Evolutionary conservation across 495 filamentous ascomycete species (phyloP), one percentile per base, ranked within the genome.

Genomic region (Cenococcum geophilum): DNA sequence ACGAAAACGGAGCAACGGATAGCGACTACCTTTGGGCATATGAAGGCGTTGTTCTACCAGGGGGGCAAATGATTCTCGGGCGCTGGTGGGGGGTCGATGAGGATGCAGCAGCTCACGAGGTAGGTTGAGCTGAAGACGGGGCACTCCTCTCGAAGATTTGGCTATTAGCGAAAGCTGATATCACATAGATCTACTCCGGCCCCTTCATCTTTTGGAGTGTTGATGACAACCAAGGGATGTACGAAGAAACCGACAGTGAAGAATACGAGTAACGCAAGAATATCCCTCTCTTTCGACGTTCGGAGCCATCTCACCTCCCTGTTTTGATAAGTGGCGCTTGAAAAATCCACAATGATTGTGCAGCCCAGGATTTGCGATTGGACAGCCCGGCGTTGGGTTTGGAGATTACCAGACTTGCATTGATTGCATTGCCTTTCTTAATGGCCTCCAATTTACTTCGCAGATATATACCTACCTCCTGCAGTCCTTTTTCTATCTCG

Each of bases 171-270:
- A 32, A 6, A 6, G 27, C 27, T 32, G 6, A 32, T 32, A 3
- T 32, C 27, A 32, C 6, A 32, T 32, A 32, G 27, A 32, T 48
- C 62, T 61, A 36, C 21, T 71, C 68, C 16, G 82, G 82, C 0
- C 82, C 79, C 5, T 83, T 83, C 59, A 77, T 84, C 45, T 79
- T 79, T 56, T 84, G 81, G 82, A 77, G 76, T 42, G 71, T 77
- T 16, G 69, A 73, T n/a, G 21, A 57, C 54, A 42, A 47, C 9
- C 21, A 32, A n/a, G 48, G 27, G n/a, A 18, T 66, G 23, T 55
- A 20, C 23, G 59, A 20, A 25, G 51, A 62, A 21, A n/a, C 1
- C 54, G 55, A 57, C 27, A 49, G 4, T 32, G 21, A 22, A 14
- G 42, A 45, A 45, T 14, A 45, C 4, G 14, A 18, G 18, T 45